These are phyloP conservation scores for Paramecium pentaurelia DNA, from an alignment of 73 alveolate species.

Conservation along the genomic window DNA sequence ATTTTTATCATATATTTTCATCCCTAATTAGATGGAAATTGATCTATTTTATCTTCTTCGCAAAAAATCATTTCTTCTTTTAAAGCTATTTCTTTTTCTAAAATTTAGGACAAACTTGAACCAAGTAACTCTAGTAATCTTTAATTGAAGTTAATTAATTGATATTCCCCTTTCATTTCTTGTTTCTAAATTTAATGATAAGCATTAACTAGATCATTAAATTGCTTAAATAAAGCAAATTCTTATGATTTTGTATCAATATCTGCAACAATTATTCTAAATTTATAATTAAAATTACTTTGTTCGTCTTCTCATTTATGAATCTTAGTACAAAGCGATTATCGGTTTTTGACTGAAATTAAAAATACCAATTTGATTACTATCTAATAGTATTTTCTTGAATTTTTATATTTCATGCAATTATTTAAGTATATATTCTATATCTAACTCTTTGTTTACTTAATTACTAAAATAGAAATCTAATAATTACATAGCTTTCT, in stretches of 20 bases:
- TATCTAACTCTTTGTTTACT: background rate
- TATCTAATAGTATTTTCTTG: background rate
- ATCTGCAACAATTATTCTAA: background rate
- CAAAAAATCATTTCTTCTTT: background rate
- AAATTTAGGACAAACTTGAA: background rate
- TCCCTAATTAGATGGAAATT: background rate
- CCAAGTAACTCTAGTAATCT: background rate
- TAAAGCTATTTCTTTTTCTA: conserved; percentile 5
- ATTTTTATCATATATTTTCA: background rate
- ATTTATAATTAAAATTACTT: background rate
- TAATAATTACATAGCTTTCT: background rate
- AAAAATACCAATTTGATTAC: background rate
- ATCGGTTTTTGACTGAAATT: conserved; percentile 21
- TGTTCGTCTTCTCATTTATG: background rate
- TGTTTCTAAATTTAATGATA: background rate
- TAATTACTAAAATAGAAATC: background rate
- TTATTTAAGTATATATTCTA: background rate
- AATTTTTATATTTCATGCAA: background rate
- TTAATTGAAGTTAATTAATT: background rate
- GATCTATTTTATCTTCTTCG: background rate
- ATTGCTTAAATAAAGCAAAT: background rate
- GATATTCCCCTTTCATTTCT: background rate
- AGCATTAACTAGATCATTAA: background rate
- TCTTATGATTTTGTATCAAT: background rate
- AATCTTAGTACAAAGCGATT: background rate